Evolutionary conservation across 345 rosid genomes (phyloP).

Genomic region (Raphanus sativus): DNA sequence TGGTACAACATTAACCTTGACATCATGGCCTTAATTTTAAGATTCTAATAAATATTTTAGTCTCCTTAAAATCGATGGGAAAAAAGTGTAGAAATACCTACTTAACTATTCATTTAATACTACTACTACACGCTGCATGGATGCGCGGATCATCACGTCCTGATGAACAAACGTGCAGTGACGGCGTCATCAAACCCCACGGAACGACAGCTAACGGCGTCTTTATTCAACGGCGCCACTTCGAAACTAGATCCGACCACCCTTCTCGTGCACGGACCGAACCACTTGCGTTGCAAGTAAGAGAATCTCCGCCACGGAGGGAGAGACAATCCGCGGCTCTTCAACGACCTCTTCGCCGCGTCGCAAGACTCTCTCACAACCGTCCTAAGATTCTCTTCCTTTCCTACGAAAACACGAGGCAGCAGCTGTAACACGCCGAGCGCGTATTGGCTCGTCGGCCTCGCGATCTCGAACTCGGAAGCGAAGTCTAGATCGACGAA

Average conservation of each 20-base stretch:
- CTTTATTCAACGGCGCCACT: slow-evolving; percentile 11
- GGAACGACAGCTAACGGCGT: slow-evolving; percentile 52
- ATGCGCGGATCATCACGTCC: slow-evolving; percentile 43
- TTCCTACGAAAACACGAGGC: slow-evolving; percentile 65
- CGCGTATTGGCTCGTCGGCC: slow-evolving; percentile 63
- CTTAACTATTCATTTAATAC: neutral
- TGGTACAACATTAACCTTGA: neutral
- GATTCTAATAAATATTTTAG: neutral
- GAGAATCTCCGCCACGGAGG: slow-evolving; percentile 93
- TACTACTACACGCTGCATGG: neutral
- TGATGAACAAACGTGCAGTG: slow-evolving; percentile 47
- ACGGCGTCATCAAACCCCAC: slow-evolving; percentile 65
- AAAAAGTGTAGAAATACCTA: neutral
- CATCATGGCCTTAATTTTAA: neutral
- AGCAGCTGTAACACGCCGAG: slow-evolving; percentile 41
- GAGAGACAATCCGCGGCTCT: slow-evolving; percentile 54
- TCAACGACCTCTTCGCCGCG: slow-evolving; percentile 62
- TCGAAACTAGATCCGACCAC: slow-evolving; percentile 37
- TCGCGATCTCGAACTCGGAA: slow-evolving; percentile 73
- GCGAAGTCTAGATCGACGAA: slow-evolving; percentile 74
- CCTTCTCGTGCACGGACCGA: slow-evolving; percentile 69
- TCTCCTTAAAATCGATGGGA: neutral
- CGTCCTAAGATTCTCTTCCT: slow-evolving; percentile 55
- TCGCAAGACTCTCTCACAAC: slow-evolving; percentile 51
- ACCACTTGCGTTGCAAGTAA: slow-evolving; percentile 79